phyloP scores from a whole-genome alignment of 169 alveolate species.

The Plasmodium knowlesi region DNA sequence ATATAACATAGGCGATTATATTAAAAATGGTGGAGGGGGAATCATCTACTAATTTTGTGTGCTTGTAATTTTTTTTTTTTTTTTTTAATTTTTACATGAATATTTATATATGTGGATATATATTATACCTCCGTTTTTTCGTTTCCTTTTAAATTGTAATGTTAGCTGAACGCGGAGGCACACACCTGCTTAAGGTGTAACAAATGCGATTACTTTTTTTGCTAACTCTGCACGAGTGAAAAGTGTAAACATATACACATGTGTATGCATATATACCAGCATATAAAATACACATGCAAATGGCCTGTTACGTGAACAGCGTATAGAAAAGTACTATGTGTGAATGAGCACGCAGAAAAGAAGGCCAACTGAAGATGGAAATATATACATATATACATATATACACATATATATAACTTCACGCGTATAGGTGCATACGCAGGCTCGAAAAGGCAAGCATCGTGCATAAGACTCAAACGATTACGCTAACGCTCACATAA shows the following conservation, averaged over 20 bases:
- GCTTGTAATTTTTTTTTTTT: conserved; percentile 14
- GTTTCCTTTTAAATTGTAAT: conserved; percentile 9
- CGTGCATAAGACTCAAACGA: neutral
- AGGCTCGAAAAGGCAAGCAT: neutral
- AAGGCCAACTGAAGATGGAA: neutral
- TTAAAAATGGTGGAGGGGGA: neutral
- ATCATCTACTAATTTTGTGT: conserved; percentile 10
- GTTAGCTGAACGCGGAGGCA: conserved; percentile 4
- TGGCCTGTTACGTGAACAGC: neutral
- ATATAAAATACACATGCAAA: neutral
- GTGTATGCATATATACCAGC: neutral
- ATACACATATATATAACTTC: neutral
- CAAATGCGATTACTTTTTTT: conserved; percentile 17
- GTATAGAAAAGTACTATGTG: neutral
- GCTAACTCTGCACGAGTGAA: conserved; percentile 46
- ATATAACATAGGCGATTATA: conserved; percentile 4
- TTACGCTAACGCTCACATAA: neutral
- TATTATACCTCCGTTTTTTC: neutral
- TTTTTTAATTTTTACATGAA: neutral
- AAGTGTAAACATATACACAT: conserved; percentile 11
- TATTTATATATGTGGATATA: conserved; percentile 20
- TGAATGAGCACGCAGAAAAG: neutral
- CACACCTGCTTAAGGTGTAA: conserved; percentile 39
- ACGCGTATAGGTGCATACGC: neutral
- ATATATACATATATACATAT: conserved; percentile 8